A percentile compares a stretch with the other conserved stretches of the same genome.
Conservation (phyloP, 108 stramenopile genomes). For the Epipyxis sp. region DNA sequence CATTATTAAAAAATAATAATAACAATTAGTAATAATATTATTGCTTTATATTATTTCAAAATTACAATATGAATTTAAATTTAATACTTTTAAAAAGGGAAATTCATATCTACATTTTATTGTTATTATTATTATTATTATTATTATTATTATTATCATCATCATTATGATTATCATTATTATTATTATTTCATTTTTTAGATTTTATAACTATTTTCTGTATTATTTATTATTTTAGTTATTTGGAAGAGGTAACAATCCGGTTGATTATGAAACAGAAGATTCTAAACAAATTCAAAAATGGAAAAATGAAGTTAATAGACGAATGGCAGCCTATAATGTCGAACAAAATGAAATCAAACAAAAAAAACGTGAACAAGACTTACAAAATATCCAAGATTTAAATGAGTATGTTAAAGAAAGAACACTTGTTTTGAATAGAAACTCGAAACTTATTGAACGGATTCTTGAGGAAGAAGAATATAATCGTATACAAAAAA, state of each 20-base stretch:
- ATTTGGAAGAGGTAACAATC: neutral
- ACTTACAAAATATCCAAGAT: neutral
- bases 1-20: no score
- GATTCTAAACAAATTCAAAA: neutral
- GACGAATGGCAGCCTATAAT: neutral
- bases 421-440: neutral
- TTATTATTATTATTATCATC: no score
- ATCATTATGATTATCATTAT: no score
- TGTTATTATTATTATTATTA: no score
- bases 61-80: no score
- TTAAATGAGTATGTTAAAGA: slow-evolving; percentile 7
- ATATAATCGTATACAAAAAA: neutral
- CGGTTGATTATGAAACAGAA: neutral
- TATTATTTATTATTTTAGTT: no score
- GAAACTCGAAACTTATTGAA: neutral
- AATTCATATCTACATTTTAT: no score
- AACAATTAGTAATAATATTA: no score
- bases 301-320: neutral
- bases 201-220: no score
- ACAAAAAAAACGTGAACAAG: neutral
- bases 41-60: no score
- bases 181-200: no score
- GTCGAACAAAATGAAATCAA: neutral
- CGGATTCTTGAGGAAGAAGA: neutral
- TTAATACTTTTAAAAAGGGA: no score